Conservation (phyloP, 1,284 basidiomycete genomes). For the Baeospora myosura region DNA sequence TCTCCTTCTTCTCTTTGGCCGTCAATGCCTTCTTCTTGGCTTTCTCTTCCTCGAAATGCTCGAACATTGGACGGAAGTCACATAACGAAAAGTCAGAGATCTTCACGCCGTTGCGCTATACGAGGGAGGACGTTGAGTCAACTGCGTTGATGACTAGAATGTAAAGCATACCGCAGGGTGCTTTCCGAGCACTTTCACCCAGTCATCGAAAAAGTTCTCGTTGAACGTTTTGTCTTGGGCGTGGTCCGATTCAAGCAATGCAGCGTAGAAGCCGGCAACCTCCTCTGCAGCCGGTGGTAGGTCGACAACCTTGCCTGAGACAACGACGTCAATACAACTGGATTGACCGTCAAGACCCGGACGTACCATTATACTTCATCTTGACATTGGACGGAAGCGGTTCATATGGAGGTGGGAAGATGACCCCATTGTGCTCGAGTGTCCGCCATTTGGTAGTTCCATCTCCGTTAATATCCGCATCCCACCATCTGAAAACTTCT, state of each 20-base stretch:
- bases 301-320: constrained; percentile 71
- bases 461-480: constrained; percentile 59
- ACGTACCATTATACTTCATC: constrained; percentile 90
- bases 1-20: constrained; percentile 80
- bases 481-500: constrained; percentile 82
- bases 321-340: neutral
- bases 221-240: constrained; percentile 86
- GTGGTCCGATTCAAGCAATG: constrained; percentile 91
- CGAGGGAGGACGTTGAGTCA: constrained; percentile 10
- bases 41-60: constrained; percentile 87
- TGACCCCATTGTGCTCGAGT: constrained; percentile 88
- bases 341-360: constrained; percentile 12
- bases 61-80: constrained; percentile 94
- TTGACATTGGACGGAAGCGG: constrained; percentile 80
- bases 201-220: constrained; percentile 95
- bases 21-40: constrained; percentile 89
- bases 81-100: constrained; percentile 78
- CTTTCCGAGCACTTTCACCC: constrained; percentile 69
- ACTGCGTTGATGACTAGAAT: constrained; percentile 7
- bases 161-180: constrained; percentile 74
- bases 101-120: constrained; percentile 66
- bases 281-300: constrained; percentile 89
- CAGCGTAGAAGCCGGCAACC: constrained; percentile 94
- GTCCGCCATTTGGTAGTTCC: constrained; percentile 86
- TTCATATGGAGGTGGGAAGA: constrained; percentile 94